Base-by-base conservation (phyloP, 352 stramenopile genomes). In the Globisporangium rhizosaccharum region DNA sequence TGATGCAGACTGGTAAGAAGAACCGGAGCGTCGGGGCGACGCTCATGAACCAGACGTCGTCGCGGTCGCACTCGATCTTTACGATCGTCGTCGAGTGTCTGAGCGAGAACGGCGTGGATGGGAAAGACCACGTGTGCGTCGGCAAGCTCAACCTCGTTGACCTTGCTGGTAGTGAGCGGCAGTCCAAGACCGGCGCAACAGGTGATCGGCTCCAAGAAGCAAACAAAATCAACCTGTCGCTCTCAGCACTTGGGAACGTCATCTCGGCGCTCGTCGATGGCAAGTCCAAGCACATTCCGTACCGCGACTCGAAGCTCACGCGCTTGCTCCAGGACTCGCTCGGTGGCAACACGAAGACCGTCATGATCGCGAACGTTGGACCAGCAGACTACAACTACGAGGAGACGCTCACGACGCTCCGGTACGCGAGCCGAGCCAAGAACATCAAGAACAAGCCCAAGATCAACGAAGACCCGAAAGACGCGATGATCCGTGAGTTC, bases 391-490 rank as follows among this genome's bases (percentile, higher is more conserved):
- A 98, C 76, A 99, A 99, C 68, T 98, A 98, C 67, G 96, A 99
- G 47, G 82, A 94, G 72, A 98, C 86, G 7, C 67, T 98, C 7
- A 97, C 88, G 11, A 98, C 95, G 11, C 67, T 98, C 20, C 81
- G 92, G 20, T 99, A 99, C 73, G 96, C 96, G 10, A 98, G 96
- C 68, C 91, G 97, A 25, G 97, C 97, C 36, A 99, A 99, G 82
- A 98, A 99, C 71, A 99, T 99, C 73, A 99, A 99, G 69, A 99
- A 99, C 76, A 98, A 98, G 57, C 96, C 97, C 1, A 96, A 97
- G 59, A 98, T 99, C 53, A 99, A 99, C 67, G 93, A 99, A 69
- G 97, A 99, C 65, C 93, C 94, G 0, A 99, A 99, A 64, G 96
- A 98, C 64, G 88, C 95, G 17, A 98, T 98, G 90, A 92, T 99